A percentile compares a stretch with the other conserved stretches of the same genome.
phyloP scores from a whole-genome alignment of 83 land plant species.

The Isoetes engelmannii region DNA sequence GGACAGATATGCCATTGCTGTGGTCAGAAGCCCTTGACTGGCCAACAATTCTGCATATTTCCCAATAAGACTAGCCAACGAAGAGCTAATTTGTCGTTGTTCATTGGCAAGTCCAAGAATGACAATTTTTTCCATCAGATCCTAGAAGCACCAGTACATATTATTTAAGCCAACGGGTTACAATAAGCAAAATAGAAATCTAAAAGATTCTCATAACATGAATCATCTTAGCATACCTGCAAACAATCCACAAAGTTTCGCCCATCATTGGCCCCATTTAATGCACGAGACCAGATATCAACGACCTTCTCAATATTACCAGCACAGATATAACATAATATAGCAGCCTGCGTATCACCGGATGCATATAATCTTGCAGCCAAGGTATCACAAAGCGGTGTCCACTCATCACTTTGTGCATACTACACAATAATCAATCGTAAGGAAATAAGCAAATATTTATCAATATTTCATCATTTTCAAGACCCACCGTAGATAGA shows the following conservation, averaged over 20 bases:
- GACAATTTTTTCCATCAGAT: slow-evolving; percentile 90
- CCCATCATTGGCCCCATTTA: slow-evolving; percentile 41
- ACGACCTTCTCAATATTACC: slow-evolving; percentile 89
- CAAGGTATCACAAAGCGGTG: slow-evolving; percentile 69
- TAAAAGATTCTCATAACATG: not conserved
- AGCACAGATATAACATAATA: slow-evolving; percentile 89
- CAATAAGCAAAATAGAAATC: not conserved
- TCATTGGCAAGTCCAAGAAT: slow-evolving; percentile 78
- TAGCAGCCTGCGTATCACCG: slow-evolving; percentile 72
- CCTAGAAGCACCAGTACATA: slow-evolving; percentile 34
- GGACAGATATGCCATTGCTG: slow-evolving; percentile 76
- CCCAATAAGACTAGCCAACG: slow-evolving; percentile 72
- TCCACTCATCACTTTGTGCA: slow-evolving; percentile 85
- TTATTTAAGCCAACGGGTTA: not conserved
- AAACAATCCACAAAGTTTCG: slow-evolving; percentile 61
- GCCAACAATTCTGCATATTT: slow-evolving; percentile 83
- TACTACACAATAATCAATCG: slow-evolving; percentile 39
- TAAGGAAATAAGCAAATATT: not conserved
- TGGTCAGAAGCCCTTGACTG: slow-evolving; percentile 72
- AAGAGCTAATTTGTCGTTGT: slow-evolving; percentile 58
- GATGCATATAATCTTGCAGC: slow-evolving; percentile 66
- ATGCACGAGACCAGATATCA: slow-evolving; percentile 67
- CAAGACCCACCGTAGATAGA: slow-evolving; percentile 65
- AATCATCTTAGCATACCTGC: slow-evolving; percentile 40
- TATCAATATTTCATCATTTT: too few species aligned